phyloP scores from a whole-genome alignment of 1,284 basidiomycete genomes.

The Ceratorhiza oryzae-sativae region DNA sequence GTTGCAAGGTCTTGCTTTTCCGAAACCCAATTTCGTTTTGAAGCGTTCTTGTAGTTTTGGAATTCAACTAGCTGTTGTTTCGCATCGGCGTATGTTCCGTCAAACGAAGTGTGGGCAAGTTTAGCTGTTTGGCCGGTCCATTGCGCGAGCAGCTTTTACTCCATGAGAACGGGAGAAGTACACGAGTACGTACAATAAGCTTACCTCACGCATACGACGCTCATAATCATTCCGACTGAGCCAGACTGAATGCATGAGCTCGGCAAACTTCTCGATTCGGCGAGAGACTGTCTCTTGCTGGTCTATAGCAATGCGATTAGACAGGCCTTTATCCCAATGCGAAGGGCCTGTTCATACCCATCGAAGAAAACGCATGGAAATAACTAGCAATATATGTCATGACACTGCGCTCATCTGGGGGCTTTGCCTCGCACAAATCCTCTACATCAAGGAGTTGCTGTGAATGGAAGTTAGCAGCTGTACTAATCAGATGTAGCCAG shows the following conservation, averaged over 20 bases:
- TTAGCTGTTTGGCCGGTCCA: slow-evolving; percentile 33
- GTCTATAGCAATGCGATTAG: slow-evolving; percentile 59
- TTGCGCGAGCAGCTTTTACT: slow-evolving; percentile 44
- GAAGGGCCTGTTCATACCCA: slow-evolving; percentile 66
- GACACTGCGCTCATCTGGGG: slow-evolving; percentile 93
- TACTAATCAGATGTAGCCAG: neutral
- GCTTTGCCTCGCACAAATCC: slow-evolving; percentile 88
- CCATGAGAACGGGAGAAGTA: neutral
- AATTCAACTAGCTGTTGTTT: slow-evolving; percentile 79
- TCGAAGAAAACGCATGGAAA: slow-evolving; percentile 97
- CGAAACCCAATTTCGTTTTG: slow-evolving; percentile 85
- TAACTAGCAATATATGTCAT: slow-evolving; percentile 97
- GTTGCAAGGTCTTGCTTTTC: slow-evolving; percentile 90
- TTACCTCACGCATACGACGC: slow-evolving; percentile 76
- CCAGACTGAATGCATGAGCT: slow-evolving; percentile 92
- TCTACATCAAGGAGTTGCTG: slow-evolving; percentile 95
- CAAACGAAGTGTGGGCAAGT: slow-evolving; percentile 24
- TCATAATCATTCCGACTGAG: slow-evolving; percentile 92
- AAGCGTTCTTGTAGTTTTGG: slow-evolving; percentile 83
- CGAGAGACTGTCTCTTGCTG: slow-evolving; percentile 94
- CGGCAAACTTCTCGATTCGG: slow-evolving; percentile 94
- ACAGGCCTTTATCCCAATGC: neutral
- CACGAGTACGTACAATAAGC: slow-evolving; percentile 44
- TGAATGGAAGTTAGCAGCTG: slow-evolving; percentile 38
- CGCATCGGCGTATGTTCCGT: slow-evolving; percentile 76